Base-by-base conservation (phyloP, 768 basidiomycete species). In the Cyclocybe cylindracea region DNA sequence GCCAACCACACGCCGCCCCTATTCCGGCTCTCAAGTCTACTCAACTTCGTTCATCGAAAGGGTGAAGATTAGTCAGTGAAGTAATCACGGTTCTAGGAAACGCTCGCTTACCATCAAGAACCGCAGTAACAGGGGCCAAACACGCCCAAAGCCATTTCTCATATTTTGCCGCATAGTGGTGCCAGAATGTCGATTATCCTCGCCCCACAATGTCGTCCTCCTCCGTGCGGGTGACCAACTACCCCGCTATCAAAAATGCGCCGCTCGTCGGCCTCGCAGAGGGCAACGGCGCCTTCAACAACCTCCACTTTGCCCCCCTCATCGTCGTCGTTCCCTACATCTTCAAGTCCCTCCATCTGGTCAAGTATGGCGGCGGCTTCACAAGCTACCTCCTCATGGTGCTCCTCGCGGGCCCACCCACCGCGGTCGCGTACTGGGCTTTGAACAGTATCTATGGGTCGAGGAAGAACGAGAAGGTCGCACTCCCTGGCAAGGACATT, bases 401-500 rank as follows among this genome's bases (percentile, higher is more conserved):
- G 50, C 52, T 88, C 48, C 41, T 98, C 46, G 79, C 86, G 36
- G 91, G 89, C 34, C 41, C 89, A 0, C 97, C 94, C 10, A 77
- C 87, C 44, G 82, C 91, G 5, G 64, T 97, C 37, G 86, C 75
- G 1, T 99, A 99, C 78, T 99, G 97, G 97, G 79, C 85, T 0
- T 54, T 94, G 60, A 86, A 89, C 73, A 93, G 90, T 65, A 83
- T 77, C 61, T 90, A 89, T 59, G 94, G 95, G 29, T 63, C 75
- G 7, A 79, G 92, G 62, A 86, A 79, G 69, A 93, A 95, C 71
- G 86, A 91, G 57, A 94, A 94, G 75, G 86, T 94, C 62, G 65
- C 72, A 24, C 74, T 98, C 18, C 95, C 97, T 3, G 87, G 87
- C 54, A 90, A 87, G 70, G 82, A 89, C 61, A 84, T 97, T 53